These are phyloP conservation scores for Vaccinium myrtillus DNA, from an alignment of 148 eudicot species.

Conservation along the genomic window DNA sequence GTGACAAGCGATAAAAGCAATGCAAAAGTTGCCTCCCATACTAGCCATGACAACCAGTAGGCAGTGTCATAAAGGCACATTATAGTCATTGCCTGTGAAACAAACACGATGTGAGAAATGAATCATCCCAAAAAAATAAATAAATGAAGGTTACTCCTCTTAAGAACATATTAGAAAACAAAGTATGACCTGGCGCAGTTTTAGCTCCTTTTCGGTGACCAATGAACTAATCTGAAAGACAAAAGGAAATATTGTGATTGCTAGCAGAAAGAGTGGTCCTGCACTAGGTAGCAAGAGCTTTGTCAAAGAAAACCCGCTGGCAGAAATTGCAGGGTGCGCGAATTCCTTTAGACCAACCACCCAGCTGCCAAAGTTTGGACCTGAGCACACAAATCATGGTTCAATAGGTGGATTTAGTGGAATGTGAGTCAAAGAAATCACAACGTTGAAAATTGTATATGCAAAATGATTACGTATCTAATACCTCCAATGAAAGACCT, in stretches of 20 bases:
- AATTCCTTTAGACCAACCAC: constrained; percentile 66
- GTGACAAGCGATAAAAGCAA: constrained; percentile 53
- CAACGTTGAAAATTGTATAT: not conserved
- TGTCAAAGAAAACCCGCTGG: not conserved
- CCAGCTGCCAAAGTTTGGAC: constrained; percentile 61
- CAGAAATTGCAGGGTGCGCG: constrained; percentile 44
- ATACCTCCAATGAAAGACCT: constrained; percentile 71
- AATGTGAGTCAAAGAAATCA: not conserved
- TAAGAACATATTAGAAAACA: not conserved
- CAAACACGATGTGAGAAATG: not conserved
- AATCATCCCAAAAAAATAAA: not conserved
- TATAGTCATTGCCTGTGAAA: constrained; percentile 73
- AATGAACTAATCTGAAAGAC: constrained; percentile 72
- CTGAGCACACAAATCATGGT: constrained; percentile 26
- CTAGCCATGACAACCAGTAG: constrained; percentile 89
- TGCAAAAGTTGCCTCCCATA: constrained; percentile 56
- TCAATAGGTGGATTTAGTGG: not conserved
- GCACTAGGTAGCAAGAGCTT: not conserved
- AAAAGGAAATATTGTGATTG: constrained; percentile 68
- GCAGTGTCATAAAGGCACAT: constrained; percentile 97
- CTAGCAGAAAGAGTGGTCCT: constrained; percentile 68
- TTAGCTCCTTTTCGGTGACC: constrained; percentile 75
- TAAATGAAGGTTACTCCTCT: not conserved
- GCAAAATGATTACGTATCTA: not conserved
- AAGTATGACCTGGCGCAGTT: constrained; percentile 67